These are phyloP conservation scores for Aureoboletus auriporus DNA, from an alignment of 768 basidiomycete genomes.

Conservation along the genomic window DNA sequence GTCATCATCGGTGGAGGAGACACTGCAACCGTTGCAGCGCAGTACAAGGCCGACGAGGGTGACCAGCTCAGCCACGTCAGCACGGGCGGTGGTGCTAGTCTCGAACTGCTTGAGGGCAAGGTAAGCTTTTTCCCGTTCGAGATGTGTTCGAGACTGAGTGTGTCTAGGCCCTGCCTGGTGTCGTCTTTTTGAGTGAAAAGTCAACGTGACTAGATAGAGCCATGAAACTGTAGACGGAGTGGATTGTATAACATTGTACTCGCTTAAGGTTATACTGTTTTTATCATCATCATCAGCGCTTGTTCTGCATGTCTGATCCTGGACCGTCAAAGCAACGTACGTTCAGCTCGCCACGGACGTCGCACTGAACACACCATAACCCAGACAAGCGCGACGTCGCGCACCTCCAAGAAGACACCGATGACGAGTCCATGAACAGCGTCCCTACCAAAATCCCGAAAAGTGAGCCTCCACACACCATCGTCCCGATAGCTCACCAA, in stretches of 20 bases:
- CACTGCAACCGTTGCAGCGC: slow-evolving; percentile 94
- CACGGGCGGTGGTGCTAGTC: slow-evolving; percentile 90
- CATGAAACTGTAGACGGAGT: slow-evolving; percentile 8
- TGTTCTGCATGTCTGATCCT: slow-evolving; percentile 10
- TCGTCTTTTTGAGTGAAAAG: slow-evolving; percentile 86
- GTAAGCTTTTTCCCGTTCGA: slow-evolving; percentile 36
- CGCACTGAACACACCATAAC: slow-evolving; percentile 2
- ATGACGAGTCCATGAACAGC: slow-evolving; percentile 12
- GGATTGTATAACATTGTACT: slow-evolving; percentile 12
- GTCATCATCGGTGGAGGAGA: slow-evolving; percentile 97
- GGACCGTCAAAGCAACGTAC: slow-evolving; percentile 7
- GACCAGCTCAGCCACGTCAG: slow-evolving; percentile 93
- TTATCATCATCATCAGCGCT: slow-evolving; percentile 4
- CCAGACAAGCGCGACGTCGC: slow-evolving; percentile 17
- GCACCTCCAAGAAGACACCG: slow-evolving; percentile 12
- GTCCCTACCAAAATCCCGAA: slow-evolving; percentile 21
- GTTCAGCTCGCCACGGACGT: slow-evolving; percentile 1
- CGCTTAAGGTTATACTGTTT: slow-evolving; percentile 17
- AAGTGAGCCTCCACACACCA: slow-evolving; percentile 13
- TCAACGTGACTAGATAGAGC: slow-evolving; percentile 17
- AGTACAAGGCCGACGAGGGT: slow-evolving; percentile 61
- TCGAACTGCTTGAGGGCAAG: slow-evolving; percentile 98
- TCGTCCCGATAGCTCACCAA: background rate
- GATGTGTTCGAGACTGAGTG: slow-evolving; percentile 12
- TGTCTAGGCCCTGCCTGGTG: slow-evolving; percentile 77